Conservation (phyloP, 345 rosid genomes). For the Adansonia digitata region DNA sequence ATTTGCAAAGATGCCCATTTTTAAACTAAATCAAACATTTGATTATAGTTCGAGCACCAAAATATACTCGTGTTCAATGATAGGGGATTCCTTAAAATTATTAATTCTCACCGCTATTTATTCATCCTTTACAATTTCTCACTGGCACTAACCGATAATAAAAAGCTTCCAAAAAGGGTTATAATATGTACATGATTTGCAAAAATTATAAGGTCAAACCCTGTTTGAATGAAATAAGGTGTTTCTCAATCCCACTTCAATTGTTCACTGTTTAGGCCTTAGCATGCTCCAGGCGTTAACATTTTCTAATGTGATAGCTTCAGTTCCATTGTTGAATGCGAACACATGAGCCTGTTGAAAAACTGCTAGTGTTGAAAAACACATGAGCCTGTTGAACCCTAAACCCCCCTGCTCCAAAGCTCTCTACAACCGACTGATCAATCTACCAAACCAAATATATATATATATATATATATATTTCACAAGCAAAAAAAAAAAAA, state of each 20-base stretch:
- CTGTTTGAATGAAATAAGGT: neutral
- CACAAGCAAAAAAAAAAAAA: neutral
- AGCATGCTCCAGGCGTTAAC: slow-evolving; percentile 72
- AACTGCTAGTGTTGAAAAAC: slow-evolving; percentile 38
- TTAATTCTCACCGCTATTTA: too few species aligned
- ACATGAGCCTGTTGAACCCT: too few species aligned
- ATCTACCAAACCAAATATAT: slow-evolving; percentile 25
- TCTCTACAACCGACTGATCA: slow-evolving; percentile 57
- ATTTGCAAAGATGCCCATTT: neutral
- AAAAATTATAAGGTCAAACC: too few species aligned
- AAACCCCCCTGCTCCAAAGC: slow-evolving; percentile 51
- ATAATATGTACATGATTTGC: too few species aligned
- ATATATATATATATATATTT: neutral
- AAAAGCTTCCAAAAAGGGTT: too few species aligned
- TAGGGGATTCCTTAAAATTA: too few species aligned
- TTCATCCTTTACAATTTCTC: too few species aligned
- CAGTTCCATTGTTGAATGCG: slow-evolving; percentile 47
- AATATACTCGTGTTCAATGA: too few species aligned
- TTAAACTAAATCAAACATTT: too few species aligned
- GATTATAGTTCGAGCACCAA: too few species aligned
- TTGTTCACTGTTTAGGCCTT: slow-evolving; percentile 27
- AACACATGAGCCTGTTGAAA: slow-evolving; percentile 29
- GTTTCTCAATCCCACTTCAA: neutral
- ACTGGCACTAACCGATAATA: too few species aligned
- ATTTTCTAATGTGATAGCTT: slow-evolving; percentile 21